phyloP scores from a whole-genome alignment of 2,329 filamentous ascomycete species.

The Phoma sp. region DNA sequence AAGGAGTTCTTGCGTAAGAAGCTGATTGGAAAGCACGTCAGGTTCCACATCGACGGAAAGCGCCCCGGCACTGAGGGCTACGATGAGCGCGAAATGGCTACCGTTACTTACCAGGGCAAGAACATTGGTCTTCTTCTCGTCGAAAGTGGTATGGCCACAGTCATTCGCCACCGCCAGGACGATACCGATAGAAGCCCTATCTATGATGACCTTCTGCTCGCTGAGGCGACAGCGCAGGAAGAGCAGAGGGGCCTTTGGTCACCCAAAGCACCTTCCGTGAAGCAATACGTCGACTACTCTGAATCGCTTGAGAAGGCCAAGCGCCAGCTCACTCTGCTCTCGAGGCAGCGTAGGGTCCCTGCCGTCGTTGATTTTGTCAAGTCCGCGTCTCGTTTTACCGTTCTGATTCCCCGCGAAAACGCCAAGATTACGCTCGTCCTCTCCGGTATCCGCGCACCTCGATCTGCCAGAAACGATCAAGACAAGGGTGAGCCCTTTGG shows the following conservation, averaged over 20 bases:
- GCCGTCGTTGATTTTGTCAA: constrained; percentile 97
- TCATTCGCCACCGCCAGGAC: constrained; percentile 93
- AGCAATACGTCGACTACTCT: constrained; percentile 86
- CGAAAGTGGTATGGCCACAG: constrained; percentile 91
- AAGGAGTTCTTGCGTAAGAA: constrained; percentile 96
- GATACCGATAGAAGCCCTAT: constrained; percentile 92
- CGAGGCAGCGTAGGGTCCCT: constrained; percentile 89
- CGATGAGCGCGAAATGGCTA: constrained; percentile 93
- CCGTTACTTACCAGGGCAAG: constrained; percentile 80
- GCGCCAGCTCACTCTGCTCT: constrained; percentile 84
- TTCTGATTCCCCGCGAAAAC: constrained; percentile 89
- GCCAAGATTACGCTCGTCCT: constrained; percentile 95
- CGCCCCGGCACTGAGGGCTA: constrained; percentile 89
- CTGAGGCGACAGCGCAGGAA: constrained; percentile 80
- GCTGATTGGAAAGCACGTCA: constrained; percentile 94
- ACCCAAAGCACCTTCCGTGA: constrained; percentile 81
- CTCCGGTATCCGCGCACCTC: constrained; percentile 87
- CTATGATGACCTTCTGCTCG: constrained; percentile 85
- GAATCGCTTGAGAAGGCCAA: constrained; percentile 95
- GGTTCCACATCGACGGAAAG: constrained; percentile 85
- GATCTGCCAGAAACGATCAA: constrained; percentile 78
- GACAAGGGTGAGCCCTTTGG: constrained; percentile 93
- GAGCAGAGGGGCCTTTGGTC: constrained; percentile 96
- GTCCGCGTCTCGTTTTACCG: constrained; percentile 90
- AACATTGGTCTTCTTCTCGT: constrained; percentile 85